phyloP scores from a whole-genome alignment of 176 grass and related monocot species.

The Eremochloa ophiuroides region DNA sequence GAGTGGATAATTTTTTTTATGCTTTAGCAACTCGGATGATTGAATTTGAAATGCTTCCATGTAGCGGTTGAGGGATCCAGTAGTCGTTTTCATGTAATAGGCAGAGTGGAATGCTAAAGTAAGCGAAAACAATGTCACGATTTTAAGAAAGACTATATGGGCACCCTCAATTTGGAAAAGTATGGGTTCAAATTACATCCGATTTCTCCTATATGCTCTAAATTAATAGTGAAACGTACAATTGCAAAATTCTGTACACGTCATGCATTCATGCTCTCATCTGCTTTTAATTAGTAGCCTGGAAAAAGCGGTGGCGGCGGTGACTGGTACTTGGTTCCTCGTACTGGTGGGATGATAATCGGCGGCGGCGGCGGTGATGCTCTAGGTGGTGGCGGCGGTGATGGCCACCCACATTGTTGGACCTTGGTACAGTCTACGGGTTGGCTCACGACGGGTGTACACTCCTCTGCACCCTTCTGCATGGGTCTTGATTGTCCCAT shows the following conservation, averaged over 20 bases:
- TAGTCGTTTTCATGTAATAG: too few relatives aligned
- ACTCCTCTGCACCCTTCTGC: slow-evolving; percentile 7
- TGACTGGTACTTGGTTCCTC: slow-evolving; percentile 16
- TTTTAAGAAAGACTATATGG: not conserved
- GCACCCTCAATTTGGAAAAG: not conserved
- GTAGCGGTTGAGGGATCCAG: too few relatives aligned
- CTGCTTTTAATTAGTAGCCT: slow-evolving; percentile 24
- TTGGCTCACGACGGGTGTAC: not conserved
- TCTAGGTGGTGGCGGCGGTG: not conserved
- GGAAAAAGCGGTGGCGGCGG: slow-evolving; percentile 18
- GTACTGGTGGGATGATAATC: not conserved
- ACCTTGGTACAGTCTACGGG: slow-evolving; percentile 19
- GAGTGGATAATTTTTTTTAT: too few relatives aligned
- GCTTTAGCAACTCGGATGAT: too few relatives aligned
- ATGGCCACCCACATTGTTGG: slow-evolving; percentile 20
- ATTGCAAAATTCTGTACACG: slow-evolving; percentile 3
- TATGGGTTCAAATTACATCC: not conserved
- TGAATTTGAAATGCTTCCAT: too few relatives aligned
- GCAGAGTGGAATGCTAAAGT: too few relatives aligned
- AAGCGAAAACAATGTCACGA: not conserved
- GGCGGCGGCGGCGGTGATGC: not conserved
- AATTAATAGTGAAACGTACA: not conserved
- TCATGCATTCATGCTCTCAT: not conserved
- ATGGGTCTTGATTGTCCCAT: slow-evolving; percentile 14
- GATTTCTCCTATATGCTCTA: not conserved